Evolutionary conservation across 768 basidiomycete species (phyloP), one percentile per base, ranked within the genome.

Genomic region (Boletellus sp.): DNA sequence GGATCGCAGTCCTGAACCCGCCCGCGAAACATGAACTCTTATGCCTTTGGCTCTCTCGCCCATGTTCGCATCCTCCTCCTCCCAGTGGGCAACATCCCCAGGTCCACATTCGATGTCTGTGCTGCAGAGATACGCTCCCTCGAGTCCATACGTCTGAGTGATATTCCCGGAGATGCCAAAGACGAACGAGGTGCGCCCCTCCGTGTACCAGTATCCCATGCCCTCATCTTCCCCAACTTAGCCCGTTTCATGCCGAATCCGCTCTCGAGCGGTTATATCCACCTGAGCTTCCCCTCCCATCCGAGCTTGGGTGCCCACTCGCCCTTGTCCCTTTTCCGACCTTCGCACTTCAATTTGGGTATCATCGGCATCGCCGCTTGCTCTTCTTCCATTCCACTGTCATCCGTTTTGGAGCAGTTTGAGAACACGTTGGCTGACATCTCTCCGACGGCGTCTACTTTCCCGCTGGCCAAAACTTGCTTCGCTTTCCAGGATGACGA

Each of bases 291-390:
- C 63, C 76, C 83, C 13, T 80, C 82, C 2, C 89, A 87, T 66
- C 90, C 85, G 3, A 83, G 79, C 4, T 81, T 84, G n/a, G 75
- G 72, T 49, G 78, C 85, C 24, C 84, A 92, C 57, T 60, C 74
- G 11, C 72, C 85, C 7, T 70, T 96, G 39, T 78, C 85, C 37
- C 76, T 94, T 39, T 74, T 97, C 55, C 81, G 83, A 36, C 81
- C 81, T 42, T 94, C 87, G 2, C 83, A 86, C 54, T 92, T 93
- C 52, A 85, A 93, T 3, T 72, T 97, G 16, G 92, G 87, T 19
- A 84, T 95, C 46, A 84, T 99, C 59, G 96, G 94, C 10, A 77
- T 99, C 28, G 83, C 92, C 22, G 78, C 84, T 26, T 86, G 80
- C 58, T 78, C 81, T 11, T 74, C 78, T 52, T 71, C 73, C 24